These are phyloP conservation scores for Penicillium subrubescens DNA, from an alignment of 495 filamentous ascomycete species.

Conservation along the genomic window DNA sequence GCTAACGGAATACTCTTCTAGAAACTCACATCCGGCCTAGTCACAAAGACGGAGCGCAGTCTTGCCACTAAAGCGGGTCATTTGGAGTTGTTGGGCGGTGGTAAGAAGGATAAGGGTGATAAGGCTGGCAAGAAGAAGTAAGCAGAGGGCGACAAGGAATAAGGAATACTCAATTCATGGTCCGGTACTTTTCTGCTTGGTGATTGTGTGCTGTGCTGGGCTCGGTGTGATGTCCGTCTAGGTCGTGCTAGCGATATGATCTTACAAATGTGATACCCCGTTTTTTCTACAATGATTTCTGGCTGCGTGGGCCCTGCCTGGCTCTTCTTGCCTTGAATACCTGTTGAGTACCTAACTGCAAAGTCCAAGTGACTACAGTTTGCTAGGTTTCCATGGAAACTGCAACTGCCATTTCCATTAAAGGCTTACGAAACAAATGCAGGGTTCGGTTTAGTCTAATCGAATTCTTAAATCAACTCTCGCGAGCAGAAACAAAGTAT, in stretches of 20 bases:
- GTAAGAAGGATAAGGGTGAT: slow-evolving; percentile 57
- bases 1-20: too few species aligned
- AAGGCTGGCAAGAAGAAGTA: slow-evolving; percentile 26
- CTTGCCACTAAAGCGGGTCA: slow-evolving; percentile 72
- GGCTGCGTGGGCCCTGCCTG: too few species aligned
- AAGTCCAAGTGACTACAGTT: not conserved
- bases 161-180: too few species aligned
- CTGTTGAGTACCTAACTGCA: too few species aligned
- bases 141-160: not conserved
- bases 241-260: slow-evolving; percentile 13
- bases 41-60: slow-evolving; percentile 63
- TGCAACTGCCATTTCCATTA: too few species aligned
- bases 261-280: slow-evolving; percentile 33
- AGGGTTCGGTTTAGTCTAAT: not conserved
- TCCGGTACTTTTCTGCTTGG: not conserved
- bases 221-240: not conserved
- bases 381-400: not conserved
- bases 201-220: not conserved
- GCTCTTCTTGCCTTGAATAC: too few species aligned
- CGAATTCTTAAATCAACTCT: not conserved
- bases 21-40: slow-evolving; percentile 68
- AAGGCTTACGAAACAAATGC: not conserved
- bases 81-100: slow-evolving; percentile 67
- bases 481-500: slow-evolving; percentile 2
- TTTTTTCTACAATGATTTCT: slow-evolving; percentile 7